A percentile compares a stretch with the other conserved stretches of the same genome.
phyloP scores from a whole-genome alignment of 1,284 basidiomycete genomes.

The Boletus sp. region DNA sequence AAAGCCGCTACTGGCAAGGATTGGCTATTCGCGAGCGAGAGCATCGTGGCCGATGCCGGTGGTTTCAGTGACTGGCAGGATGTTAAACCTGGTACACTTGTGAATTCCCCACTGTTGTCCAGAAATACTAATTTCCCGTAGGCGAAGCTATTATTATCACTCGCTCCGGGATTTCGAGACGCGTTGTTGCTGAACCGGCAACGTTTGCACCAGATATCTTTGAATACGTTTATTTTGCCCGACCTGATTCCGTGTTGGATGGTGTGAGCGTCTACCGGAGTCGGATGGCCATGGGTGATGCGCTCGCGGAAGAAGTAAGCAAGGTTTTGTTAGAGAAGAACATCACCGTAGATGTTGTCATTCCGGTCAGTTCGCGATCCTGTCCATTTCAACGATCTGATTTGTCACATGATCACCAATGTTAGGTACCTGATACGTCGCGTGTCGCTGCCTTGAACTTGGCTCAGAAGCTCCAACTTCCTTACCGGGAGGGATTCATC shows the following conservation, averaged over 20 bases:
- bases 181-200: slow-evolving; percentile 68
- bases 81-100: slow-evolving; percentile 75
- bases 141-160: slow-evolving; percentile 97
- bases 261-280: slow-evolving; percentile 97
- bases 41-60: slow-evolving; percentile 92
- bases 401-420: slow-evolving; percentile 4
- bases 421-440: slow-evolving; percentile 90
- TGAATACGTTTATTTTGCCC: slow-evolving; percentile 98
- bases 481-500: slow-evolving; percentile 98
- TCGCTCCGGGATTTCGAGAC: slow-evolving; percentile 67
- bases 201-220: slow-evolving; percentile 98
- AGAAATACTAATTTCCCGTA: slow-evolving; percentile 29
- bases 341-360: slow-evolving; percentile 89
- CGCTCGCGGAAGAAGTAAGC: slow-evolving; percentile 85
- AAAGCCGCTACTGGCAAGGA: slow-evolving; percentile 62
- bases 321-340: slow-evolving; percentile 70
- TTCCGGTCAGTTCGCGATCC: slow-evolving; percentile 64
- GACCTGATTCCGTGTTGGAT: slow-evolving; percentile 97
- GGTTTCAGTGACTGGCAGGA: slow-evolving; percentile 94
- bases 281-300: slow-evolving; percentile 99
- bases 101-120: neutral
- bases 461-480: slow-evolving; percentile 87
- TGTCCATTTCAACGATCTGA: slow-evolving; percentile 4
- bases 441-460: slow-evolving; percentile 95
- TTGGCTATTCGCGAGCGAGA: slow-evolving; percentile 94